Conservation (phyloP, 495 filamentous ascomycete genomes). For the Aspergillus mulundensis region DNA sequence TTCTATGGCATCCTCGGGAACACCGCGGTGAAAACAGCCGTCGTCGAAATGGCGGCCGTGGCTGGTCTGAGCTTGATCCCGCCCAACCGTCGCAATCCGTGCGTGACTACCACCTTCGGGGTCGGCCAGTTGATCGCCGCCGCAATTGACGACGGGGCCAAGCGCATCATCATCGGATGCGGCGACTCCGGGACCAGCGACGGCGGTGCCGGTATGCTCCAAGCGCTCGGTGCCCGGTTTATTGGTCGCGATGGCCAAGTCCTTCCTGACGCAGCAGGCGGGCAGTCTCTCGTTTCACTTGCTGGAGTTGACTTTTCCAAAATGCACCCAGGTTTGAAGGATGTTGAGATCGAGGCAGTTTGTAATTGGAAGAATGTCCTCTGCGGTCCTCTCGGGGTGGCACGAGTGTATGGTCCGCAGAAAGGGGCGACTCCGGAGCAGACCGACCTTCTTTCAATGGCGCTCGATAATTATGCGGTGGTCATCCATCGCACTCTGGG, state of each 20-base stretch:
- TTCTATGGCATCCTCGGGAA: conserved; percentile 10
- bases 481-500: conserved; percentile 7
- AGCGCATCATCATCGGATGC: conserved; percentile 11
- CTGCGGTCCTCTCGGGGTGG: conserved; percentile 9
- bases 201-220: conserved; percentile 11
- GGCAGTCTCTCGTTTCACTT: neutral
- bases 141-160: conserved; percentile 7
- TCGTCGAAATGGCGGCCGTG: conserved; percentile 11
- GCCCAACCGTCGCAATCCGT: conserved; percentile 5
- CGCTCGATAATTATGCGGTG: conserved; percentile 1
- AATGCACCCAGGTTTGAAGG: conserved; percentile 5
- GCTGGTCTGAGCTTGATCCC: conserved; percentile 11
- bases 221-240: conserved; percentile 7
- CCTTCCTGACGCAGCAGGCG: conserved; percentile 2
- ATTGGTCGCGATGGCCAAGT: neutral
- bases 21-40: conserved; percentile 4
- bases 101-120: conserved; percentile 9
- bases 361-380: conserved; percentile 15
- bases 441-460: neutral
- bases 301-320: conserved; percentile 1
- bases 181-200: conserved; percentile 13
- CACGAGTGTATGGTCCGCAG: conserved; percentile 10
- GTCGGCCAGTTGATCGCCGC: conserved; percentile 11
- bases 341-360: conserved; percentile 6
- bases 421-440: conserved; percentile 6